These are phyloP conservation scores for Linnemannia zychae DNA, from an alignment of 192 early-diverging fungal genomes.

Conservation along the genomic window DNA sequence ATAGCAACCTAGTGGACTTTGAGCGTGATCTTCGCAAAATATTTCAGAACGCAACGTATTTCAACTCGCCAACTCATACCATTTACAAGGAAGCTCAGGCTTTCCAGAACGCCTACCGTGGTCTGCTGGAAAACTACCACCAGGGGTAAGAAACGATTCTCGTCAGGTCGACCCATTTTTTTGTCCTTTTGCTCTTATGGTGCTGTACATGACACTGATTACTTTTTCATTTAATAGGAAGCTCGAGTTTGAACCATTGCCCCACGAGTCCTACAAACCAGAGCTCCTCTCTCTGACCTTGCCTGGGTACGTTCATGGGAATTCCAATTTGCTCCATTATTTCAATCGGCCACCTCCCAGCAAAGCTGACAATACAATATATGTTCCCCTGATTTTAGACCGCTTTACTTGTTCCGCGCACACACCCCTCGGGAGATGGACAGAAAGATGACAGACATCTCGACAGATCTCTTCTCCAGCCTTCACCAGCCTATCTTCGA, in stretches of 20 bases:
- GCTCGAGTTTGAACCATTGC: constrained; percentile 23
- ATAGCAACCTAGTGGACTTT: constrained; percentile 57
- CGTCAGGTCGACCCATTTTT: no score
- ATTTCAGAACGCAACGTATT: constrained; percentile 60
- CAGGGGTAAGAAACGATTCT: constrained; percentile 33
- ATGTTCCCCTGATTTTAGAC: constrained; percentile 10
- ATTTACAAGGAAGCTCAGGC: constrained; percentile 48
- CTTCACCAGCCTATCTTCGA: constrained; percentile 53
- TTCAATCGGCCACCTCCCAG: neutral
- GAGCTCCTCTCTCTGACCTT: constrained; percentile 38
- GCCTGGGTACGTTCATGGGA: constrained; percentile 22
- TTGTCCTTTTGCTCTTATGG: neutral
- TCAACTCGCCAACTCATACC: constrained; percentile 41
- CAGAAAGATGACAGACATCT: constrained; percentile 54
- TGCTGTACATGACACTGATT: neutral
- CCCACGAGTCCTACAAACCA: constrained; percentile 37
- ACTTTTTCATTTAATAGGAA: neutral
- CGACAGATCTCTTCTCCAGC: constrained; percentile 40
- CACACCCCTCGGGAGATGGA: constrained; percentile 53
- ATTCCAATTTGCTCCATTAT: neutral
- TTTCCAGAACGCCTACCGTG: constrained; percentile 20
- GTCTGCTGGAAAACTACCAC: constrained; percentile 16
- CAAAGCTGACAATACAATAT: neutral
- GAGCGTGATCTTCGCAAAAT: constrained; percentile 63
- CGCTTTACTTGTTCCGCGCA: constrained; percentile 49